A percentile compares a stretch with the other conserved stretches of the same genome.
Conservation (phyloP, 1,284 basidiomycete species). For the Veloporphyrellus conicus region DNA sequence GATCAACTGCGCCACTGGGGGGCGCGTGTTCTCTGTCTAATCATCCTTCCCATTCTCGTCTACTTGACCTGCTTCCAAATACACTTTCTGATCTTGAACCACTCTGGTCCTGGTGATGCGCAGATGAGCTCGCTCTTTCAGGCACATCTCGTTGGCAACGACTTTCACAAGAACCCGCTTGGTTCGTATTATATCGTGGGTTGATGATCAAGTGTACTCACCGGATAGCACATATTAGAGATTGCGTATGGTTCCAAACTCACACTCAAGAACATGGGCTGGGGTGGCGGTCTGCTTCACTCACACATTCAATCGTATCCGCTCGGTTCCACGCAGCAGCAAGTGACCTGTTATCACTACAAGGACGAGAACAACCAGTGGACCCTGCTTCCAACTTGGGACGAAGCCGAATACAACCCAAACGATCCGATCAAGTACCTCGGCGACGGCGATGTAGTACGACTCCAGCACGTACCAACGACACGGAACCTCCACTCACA, state of each 20-base stretch:
- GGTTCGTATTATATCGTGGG: slow-evolving; percentile 56
- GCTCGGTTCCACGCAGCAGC: slow-evolving; percentile 60
- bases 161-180: too few species aligned
- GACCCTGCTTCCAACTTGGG: slow-evolving; percentile 72
- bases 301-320: slow-evolving; percentile 92
- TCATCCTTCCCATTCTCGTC: slow-evolving; percentile 78
- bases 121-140: slow-evolving; percentile 99
- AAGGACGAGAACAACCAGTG: slow-evolving; percentile 90
- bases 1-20: too few species aligned
- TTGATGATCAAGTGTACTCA: neutral
- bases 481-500: slow-evolving; percentile 92
- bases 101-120: slow-evolving; percentile 93
- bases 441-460: slow-evolving; percentile 68
- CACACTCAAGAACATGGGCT: slow-evolving; percentile 87
- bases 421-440: slow-evolving; percentile 68
- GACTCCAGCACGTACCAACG: slow-evolving; percentile 78
- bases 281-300: slow-evolving; percentile 96
- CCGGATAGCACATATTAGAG: slow-evolving; percentile 49
- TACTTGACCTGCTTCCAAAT: slow-evolving; percentile 97
- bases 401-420: slow-evolving; percentile 43
- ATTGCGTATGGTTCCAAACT: slow-evolving; percentile 83
- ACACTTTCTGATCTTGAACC: slow-evolving; percentile 86
- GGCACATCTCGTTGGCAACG: slow-evolving; percentile 89
- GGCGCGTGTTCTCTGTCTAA: slow-evolving; percentile 86
- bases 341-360: slow-evolving; percentile 97